phyloP scores from a whole-genome alignment of 2,329 filamentous ascomycete species.

The Hypoxylon sp. region DNA sequence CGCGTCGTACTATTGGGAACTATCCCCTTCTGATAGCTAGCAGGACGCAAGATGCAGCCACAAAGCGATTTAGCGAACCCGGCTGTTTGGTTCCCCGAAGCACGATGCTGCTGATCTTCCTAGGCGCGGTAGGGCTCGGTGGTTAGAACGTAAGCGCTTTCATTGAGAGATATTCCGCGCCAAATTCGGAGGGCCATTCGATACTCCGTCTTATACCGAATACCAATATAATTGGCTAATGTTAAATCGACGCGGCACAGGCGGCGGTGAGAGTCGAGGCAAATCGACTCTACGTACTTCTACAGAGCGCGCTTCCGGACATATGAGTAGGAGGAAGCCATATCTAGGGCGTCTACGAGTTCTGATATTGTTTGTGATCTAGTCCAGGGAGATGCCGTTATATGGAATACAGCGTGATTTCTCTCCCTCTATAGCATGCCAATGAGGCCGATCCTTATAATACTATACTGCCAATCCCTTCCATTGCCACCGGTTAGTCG shows the following conservation, averaged over 20 bases:
- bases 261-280: neutral
- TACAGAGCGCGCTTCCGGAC: neutral
- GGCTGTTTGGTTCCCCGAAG: constrained; percentile 20
- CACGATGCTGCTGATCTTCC: neutral
- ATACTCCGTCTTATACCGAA: neutral
- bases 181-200: constrained; percentile 1
- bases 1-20: neutral
- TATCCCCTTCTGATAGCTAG: neutral
- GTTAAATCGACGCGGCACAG: neutral
- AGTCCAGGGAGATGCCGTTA: neutral
- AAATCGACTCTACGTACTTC: constrained; percentile 3
- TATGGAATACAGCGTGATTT: neutral
- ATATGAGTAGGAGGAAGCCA: neutral
- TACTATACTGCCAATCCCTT: neutral
- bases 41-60: neutral
- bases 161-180: neutral
- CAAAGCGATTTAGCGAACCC: constrained; percentile 3
- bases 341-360: neutral
- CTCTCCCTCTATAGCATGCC: constrained; percentile 1
- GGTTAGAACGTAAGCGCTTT: constrained; percentile 15
- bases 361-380: neutral
- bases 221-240: neutral
- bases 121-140: neutral
- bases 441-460: constrained; percentile 7
- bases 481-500: neutral